A percentile compares a stretch with the other conserved stretches of the same genome.
phyloP scores from a whole-genome alignment of 495 filamentous ascomycete species.

The Penicillium crystallinum region DNA sequence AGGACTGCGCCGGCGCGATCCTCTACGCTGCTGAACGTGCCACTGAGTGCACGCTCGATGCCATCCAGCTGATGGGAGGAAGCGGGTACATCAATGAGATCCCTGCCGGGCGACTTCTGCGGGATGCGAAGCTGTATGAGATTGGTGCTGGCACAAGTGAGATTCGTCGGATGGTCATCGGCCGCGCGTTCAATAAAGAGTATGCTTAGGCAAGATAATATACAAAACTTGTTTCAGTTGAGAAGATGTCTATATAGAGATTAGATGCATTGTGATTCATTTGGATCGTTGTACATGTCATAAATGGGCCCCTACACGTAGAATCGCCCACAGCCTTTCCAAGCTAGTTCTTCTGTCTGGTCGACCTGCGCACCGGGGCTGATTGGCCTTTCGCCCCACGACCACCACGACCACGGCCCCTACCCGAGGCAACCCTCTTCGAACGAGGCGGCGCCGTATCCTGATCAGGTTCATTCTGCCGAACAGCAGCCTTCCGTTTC shows the following conservation, averaged over 20 bases:
- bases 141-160: conserved; percentile 97
- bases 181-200: conserved; percentile 88
- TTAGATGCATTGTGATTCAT: conserved; percentile 3
- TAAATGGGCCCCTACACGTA: background rate
- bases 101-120: conserved; percentile 74
- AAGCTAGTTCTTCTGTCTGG: conserved; percentile 27
- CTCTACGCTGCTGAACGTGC: conserved; percentile 91
- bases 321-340: background rate
- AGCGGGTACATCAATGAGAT: conserved; percentile 98
- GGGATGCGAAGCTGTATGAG: conserved; percentile 91
- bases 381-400: conserved; percentile 9
- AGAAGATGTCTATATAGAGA: background rate
- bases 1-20: conserved; percentile 93
- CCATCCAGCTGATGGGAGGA: conserved; percentile 90
- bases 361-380: conserved; percentile 30
- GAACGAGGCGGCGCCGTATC: conserved; percentile 12
- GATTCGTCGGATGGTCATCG: conserved; percentile 90
- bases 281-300: conserved; percentile 8
- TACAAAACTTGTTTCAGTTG: conserved; percentile 1
- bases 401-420: conserved; percentile 10
- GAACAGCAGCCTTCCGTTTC: conserved; percentile 34
- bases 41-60: conserved; percentile 82
- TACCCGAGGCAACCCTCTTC: conserved; percentile 29
- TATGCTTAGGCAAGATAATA: conserved; percentile 44
- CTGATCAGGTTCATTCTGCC: conserved; percentile 7